Evolutionary conservation across 768 basidiomycete species (phyloP).

Genomic region (Tephrocybe sp.): DNA sequence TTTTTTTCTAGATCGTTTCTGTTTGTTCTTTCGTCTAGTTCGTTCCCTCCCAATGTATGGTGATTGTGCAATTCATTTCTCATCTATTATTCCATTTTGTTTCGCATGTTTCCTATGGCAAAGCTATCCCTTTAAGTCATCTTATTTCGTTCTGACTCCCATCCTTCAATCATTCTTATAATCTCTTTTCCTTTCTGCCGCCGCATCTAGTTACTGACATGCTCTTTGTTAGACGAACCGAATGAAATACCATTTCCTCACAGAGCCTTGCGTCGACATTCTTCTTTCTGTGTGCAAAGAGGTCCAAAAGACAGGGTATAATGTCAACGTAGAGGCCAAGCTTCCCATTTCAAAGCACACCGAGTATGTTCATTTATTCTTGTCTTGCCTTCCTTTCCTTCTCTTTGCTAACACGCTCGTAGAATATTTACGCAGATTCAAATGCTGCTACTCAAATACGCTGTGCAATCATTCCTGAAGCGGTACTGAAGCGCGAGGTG

Average conservation of each 20-base stretch:
- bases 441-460: slow-evolving; percentile 54
- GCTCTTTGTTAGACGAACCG: slow-evolving; percentile 76
- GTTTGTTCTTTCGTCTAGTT: too few relatives aligned
- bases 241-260: slow-evolving; percentile 64
- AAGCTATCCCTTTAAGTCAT: too few relatives aligned
- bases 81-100: too few relatives aligned
- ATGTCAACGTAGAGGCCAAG: slow-evolving; percentile 45
- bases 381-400: neutral
- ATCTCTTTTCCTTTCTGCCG: too few relatives aligned
- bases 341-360: slow-evolving; percentile 49
- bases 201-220: too few relatives aligned
- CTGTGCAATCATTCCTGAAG: slow-evolving; percentile 70
- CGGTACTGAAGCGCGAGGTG: slow-evolving; percentile 75
- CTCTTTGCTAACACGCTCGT: neutral
- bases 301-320: slow-evolving; percentile 53
- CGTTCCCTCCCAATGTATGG: too few relatives aligned
- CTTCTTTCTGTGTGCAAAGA: slow-evolving; percentile 64
- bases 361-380: slow-evolving; percentile 33
- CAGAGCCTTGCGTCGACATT: slow-evolving; percentile 68
- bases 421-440: slow-evolving; percentile 44
- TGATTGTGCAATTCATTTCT: too few relatives aligned
- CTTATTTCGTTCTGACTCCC: neutral
- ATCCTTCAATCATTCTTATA: too few relatives aligned
- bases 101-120: too few relatives aligned
- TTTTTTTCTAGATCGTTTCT: neutral